Evolutionary conservation across 495 filamentous ascomycete species (phyloP).

Genomic region (Melanomma pulvis-pyrius): DNA sequence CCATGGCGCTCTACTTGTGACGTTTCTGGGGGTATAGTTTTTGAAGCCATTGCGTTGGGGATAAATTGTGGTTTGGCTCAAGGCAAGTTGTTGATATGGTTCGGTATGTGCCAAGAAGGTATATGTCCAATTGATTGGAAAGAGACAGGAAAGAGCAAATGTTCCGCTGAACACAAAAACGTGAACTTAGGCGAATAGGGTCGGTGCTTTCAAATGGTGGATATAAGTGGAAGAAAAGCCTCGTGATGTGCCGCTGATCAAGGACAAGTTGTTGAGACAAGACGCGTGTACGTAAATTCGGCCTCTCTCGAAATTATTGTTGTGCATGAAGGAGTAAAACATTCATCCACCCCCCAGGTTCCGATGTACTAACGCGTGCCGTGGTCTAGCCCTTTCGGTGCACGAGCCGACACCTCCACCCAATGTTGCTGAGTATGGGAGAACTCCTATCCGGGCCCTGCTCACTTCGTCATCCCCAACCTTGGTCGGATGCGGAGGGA

Average conservation of each 20-base stretch:
- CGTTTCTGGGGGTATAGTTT: constrained; percentile 28
- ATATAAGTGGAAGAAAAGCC: neutral
- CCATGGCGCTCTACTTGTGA: constrained; percentile 51
- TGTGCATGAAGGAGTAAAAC: neutral
- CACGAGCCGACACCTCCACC: neutral
- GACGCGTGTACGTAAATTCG: neutral
- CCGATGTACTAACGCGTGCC: neutral
- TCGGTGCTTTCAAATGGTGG: neutral
- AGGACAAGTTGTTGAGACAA: neutral
- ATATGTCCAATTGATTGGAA: neutral
- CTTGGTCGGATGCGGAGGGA: neutral
- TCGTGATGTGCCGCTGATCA: neutral
- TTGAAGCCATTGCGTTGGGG: constrained; percentile 7
- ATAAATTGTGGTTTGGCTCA: neutral
- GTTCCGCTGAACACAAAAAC: neutral
- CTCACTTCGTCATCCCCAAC: neutral
- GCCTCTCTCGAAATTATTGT: neutral
- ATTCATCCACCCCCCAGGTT: neutral
- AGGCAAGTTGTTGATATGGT: neutral
- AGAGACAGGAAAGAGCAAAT: neutral
- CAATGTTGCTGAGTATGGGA: neutral
- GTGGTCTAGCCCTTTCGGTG: neutral
- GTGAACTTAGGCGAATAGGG: neutral
- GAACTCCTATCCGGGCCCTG: constrained; percentile 8
- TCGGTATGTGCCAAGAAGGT: neutral